Evolutionary conservation across 495 filamentous ascomycete genomes (phyloP).

Genomic region (Aspergillus carlsbadensis): DNA sequence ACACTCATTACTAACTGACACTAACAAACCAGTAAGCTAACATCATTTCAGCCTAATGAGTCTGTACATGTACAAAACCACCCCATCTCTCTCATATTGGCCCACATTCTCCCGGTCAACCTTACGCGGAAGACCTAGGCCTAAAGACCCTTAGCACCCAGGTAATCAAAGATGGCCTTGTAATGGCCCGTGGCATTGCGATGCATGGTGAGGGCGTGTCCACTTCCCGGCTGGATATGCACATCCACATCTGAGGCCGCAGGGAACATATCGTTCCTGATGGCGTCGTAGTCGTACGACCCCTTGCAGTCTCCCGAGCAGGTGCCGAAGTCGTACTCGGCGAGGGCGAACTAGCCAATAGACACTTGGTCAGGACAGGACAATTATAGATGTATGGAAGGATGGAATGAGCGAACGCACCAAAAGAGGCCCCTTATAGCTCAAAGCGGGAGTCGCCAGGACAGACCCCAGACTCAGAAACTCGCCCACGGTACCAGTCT

Average conservation of each 20-base stretch:
- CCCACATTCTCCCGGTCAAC: too few relatives aligned
- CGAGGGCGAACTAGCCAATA: background rate
- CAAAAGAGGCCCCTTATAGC: background rate
- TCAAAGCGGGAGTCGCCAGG: background rate
- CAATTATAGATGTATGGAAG: background rate
- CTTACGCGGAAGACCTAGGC: too few relatives aligned
- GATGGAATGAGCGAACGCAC: background rate
- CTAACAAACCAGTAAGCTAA: too few relatives aligned
- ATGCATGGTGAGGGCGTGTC: slow-evolving; percentile 7
- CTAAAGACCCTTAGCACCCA: background rate
- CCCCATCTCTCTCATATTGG: too few relatives aligned
- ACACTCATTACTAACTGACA: too few relatives aligned
- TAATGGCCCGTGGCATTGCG: slow-evolving; percentile 2
- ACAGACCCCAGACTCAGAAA: background rate
- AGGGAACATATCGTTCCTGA: background rate
- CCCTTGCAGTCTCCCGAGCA: slow-evolving; percentile 1
- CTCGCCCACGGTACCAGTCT: slow-evolving; percentile 1
- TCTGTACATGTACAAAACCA: too few relatives aligned
- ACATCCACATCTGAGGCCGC: background rate
- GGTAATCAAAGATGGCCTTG: background rate
- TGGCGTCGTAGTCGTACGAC: background rate
- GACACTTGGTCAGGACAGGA: background rate
- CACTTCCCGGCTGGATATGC: slow-evolving; percentile 1
- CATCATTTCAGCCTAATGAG: too few relatives aligned
- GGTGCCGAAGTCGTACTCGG: slow-evolving; percentile 1